Conservation (phyloP, 768 basidiomycete genomes). For the Termitomyces sp. region DNA sequence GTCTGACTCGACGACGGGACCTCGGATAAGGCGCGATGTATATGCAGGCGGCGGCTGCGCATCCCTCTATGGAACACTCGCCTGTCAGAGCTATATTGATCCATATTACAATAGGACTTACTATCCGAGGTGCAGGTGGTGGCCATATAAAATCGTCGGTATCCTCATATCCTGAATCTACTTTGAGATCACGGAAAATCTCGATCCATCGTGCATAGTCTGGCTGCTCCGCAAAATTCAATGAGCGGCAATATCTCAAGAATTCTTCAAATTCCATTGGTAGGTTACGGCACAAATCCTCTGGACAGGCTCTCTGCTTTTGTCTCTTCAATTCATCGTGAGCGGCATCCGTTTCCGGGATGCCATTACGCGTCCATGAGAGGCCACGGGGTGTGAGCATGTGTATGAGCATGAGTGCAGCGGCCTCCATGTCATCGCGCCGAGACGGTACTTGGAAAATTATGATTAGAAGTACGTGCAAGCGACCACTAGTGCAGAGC, state of each 20-base stretch:
- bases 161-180: slow-evolving; percentile 50
- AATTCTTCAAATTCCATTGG: slow-evolving; percentile 75
- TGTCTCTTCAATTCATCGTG: slow-evolving; percentile 61
- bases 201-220: slow-evolving; percentile 62
- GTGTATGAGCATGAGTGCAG: slow-evolving; percentile 76
- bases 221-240: slow-evolving; percentile 63
- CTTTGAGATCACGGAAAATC: slow-evolving; percentile 59
- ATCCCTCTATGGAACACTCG: slow-evolving; percentile 5
- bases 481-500: slow-evolving; percentile 1
- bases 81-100: neutral
- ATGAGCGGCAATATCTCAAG: slow-evolving; percentile 60
- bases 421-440: slow-evolving; percentile 74
- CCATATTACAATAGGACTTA: slow-evolving; percentile 6
- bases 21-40: slow-evolving; percentile 30
- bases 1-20: slow-evolving; percentile 25
- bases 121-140: slow-evolving; percentile 36
- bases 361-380: slow-evolving; percentile 75
- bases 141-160: slow-evolving; percentile 71
- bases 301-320: slow-evolving; percentile 54
- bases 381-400: slow-evolving; percentile 72
- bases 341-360: slow-evolving; percentile 61
- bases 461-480: neutral
- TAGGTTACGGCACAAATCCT: slow-evolving; percentile 62
- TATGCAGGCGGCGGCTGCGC: slow-evolving; percentile 16
- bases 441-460: slow-evolving; percentile 60